Conservation (phyloP, 176 grass and related monocot species). For the Carex myosuroides region DNA sequence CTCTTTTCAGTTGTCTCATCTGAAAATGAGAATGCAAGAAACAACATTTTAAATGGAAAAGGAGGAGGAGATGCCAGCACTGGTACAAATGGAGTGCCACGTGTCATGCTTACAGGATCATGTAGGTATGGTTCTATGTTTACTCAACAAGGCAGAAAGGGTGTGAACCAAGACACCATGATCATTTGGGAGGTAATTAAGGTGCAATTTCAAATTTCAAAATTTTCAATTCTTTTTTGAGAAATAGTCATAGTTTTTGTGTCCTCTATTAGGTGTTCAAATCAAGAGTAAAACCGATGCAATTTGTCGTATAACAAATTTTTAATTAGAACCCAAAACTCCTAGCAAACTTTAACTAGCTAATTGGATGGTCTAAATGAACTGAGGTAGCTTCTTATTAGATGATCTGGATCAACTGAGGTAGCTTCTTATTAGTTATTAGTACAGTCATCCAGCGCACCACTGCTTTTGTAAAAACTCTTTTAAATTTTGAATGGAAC, state of each 20-base stretch:
- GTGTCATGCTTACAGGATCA: slow-evolving; percentile 29
- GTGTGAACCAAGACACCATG: slow-evolving; percentile 96
- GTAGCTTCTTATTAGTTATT: too few relatives aligned
- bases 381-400: too few relatives aligned
- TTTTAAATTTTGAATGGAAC: too few relatives aligned
- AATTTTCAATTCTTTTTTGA: background rate
- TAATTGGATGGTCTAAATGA: too few relatives aligned
- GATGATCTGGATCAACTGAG: too few relatives aligned
- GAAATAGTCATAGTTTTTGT: background rate
- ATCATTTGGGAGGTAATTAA: slow-evolving; percentile 52
- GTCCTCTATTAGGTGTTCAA: background rate
- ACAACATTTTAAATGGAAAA: background rate
- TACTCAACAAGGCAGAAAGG: slow-evolving; percentile 87
- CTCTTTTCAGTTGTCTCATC: slow-evolving; percentile 30
- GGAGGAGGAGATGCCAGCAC: background rate
- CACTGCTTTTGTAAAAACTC: too few relatives aligned
- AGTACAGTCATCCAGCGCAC: too few relatives aligned
- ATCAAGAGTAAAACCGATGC: background rate
- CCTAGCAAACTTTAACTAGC: too few relatives aligned
- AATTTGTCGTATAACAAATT: background rate
- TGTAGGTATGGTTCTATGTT: slow-evolving; percentile 47
- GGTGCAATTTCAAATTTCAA: background rate
- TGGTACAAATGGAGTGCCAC: slow-evolving; percentile 8
- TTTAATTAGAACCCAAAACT: background rate
- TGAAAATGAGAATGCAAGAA: slow-evolving; percentile 35